Base-by-base conservation (phyloP, 371 early-diverging fungal genomes). In the Mortierella sp. region DNA sequence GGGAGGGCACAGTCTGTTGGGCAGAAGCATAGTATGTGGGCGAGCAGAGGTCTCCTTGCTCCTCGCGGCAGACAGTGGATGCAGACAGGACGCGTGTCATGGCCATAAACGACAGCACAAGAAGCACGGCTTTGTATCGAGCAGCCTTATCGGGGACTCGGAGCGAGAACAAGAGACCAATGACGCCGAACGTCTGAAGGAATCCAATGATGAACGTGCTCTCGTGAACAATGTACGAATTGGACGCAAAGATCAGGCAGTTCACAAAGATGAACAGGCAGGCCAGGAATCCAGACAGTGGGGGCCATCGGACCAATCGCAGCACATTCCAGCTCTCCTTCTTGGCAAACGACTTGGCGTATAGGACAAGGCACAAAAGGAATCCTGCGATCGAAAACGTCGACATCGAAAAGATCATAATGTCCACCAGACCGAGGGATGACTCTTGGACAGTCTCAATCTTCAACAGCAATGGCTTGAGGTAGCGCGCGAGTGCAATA, bases 211-310 rank as follows among this genome's bases (percentile, higher is more conserved):
- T 91, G 31, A 92, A 89, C 48, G 90, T 86, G 78, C 97, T 97
- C 87, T 98, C 97, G 89, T 90, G 93, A 45, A 97, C 89, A 0
- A 95, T 96, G 81, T 91, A 96, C 75, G 96, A 96, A 86, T 97
- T 96, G 11, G 97, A 97, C 0, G 92, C 93, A 64, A 95, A 89
- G 0, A 92, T 89, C 50, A 91, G 81, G 22, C 89, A 87, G 71
- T 94, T 93, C 22, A 92, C 71, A 19, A 89, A 64, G 29, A 87
- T 79, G 44, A 91, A 86, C 39, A 88, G 66, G 39, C 86, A 79
- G n/a, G 85, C 85, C 44, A 88, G 50, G 77, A 85, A 67, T 77
- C 75, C 65, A 24, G 67, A 64, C 75, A 73, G 24, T 74, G 79
- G 40, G 63, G 64, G 70, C 44, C 68, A 67, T 48, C 86, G 47